Evolutionary conservation across 116 monocot species (phyloP).

Genomic region (Posidonia oceanica): DNA sequence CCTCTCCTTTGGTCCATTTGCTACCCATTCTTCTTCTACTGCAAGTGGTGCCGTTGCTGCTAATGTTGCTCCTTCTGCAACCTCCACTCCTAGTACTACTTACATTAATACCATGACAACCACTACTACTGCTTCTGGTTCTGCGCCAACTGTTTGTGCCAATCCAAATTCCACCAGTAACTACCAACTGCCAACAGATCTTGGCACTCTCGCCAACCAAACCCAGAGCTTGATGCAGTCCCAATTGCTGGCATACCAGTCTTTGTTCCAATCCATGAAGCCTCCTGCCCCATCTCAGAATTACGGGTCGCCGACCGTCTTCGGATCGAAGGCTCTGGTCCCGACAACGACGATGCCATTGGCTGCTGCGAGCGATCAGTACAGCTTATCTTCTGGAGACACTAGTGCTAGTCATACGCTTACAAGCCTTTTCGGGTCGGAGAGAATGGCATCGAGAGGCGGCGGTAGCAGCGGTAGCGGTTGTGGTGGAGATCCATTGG

Average conservation of each 20-base stretch:
- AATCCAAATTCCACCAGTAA: constrained; percentile 6
- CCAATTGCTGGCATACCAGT: constrained; percentile 23
- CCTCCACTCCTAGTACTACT: neutral
- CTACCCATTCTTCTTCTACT: constrained; percentile 8
- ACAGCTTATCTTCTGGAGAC: neutral
- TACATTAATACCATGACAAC: neutral
- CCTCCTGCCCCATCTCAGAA: neutral
- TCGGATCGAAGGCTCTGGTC: too few relatives aligned
- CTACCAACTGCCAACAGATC: constrained; percentile 20
- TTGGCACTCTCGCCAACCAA: constrained; percentile 1
- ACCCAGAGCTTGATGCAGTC: neutral
- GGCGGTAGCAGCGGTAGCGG: neutral
- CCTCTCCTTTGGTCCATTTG: constrained; percentile 2
- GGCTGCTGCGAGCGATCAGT: neutral
- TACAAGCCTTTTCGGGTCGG: constrained; percentile 14
- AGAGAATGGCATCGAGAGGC: constrained; percentile 5
- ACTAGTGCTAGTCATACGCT: neutral
- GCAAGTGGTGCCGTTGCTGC: constrained; percentile 1
- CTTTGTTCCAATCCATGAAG: constrained; percentile 19
- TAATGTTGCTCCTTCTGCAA: neutral
- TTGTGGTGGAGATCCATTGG: constrained; percentile 1
- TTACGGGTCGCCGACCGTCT: neutral
- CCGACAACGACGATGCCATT: too few relatives aligned
- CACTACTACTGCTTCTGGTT: neutral
- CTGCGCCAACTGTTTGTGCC: neutral